phyloP scores from a whole-genome alignment of 345 rosid species.

The Gossypium longicalyx region DNA sequence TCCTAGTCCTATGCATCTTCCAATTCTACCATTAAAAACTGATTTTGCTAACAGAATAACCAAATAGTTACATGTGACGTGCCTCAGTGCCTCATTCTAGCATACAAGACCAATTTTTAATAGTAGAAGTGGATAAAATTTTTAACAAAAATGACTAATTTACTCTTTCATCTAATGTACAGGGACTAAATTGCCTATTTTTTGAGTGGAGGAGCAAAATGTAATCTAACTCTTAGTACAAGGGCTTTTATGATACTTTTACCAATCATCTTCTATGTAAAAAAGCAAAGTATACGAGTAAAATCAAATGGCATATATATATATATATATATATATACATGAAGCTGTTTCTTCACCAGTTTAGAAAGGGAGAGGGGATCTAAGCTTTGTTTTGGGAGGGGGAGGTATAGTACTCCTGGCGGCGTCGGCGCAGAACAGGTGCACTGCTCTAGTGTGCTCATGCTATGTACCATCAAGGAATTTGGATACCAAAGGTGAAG shows the following conservation, averaged over 20 bases:
- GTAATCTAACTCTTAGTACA: no score
- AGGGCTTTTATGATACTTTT: no score
- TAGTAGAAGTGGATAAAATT: no score
- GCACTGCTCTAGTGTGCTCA: slow-evolving; percentile 67
- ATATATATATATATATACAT: neutral
- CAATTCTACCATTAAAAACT: no score
- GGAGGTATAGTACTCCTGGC: slow-evolving; percentile 49
- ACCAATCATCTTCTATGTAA: slow-evolving; percentile 19
- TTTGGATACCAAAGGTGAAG: slow-evolving; percentile 23
- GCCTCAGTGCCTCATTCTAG: no score
- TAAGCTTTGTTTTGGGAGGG: neutral
- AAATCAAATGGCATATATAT: neutral
- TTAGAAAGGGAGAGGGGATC: neutral
- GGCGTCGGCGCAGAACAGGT: slow-evolving; percentile 53
- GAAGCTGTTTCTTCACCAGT: slow-evolving; percentile 12
- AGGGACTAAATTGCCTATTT: no score
- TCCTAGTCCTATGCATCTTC: neutral
- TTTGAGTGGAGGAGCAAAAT: no score
- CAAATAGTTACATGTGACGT: no score
- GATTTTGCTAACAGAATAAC: no score
- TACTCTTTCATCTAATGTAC: no score
- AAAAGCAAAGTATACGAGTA: slow-evolving; percentile 17
- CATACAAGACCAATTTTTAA: no score
- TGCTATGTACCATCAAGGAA: slow-evolving; percentile 55
- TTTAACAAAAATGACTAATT: no score